Evolutionary conservation across 371 early-diverging fungal genomes (phyloP), one percentile per base, ranked within the genome.

Genomic region (Mortierella sp.): DNA sequence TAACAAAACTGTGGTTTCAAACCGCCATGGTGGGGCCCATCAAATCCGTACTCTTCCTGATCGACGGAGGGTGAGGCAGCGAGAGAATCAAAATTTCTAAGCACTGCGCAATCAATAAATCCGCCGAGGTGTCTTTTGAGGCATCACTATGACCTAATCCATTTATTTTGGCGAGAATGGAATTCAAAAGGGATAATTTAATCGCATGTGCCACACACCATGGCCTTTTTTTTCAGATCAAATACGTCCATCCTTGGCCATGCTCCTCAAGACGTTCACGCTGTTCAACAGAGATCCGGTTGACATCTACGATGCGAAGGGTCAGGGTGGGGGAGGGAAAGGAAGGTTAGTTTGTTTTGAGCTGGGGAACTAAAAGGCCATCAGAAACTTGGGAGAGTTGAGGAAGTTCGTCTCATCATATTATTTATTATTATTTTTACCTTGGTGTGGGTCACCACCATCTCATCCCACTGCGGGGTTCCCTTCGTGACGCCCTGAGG

Each of bases 381-480:
- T 57, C 57, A 57, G 57, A 57, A 54, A 54, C 55, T 21, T 54
- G 55, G 24, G 55, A 54, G 28, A 57, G 8, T 11, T 26, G 57
- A 57, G 26, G 7, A 57, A 57, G 11, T 28, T 57, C 26, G 57
- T 26, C 57, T 10, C 26, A 57, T 57, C 57, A 57, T 10, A 9
- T 57, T 57, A n/a, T 57, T 24, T 26, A 0, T 6, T 26, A 10
- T 57, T 57, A n/a, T 68, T 68, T 44, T 24, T 68, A 68, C 68
- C 68, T 68, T 68, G 68, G 68, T 68, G 9, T 68, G 68, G 42
- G 31, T 19, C 68, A 24, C 68, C 21, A 68, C 24, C 42, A 68
- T 68, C 13, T 68, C 68, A 9, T 68, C 68, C 68, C 68, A 68
- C 68, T 68, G 68, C 68, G 68, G 68, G 38, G 68, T 68, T 68